These are phyloP conservation scores for Strobilomyces dryophilus DNA, from an alignment of 768 basidiomycete genomes.

Conservation along the genomic window DNA sequence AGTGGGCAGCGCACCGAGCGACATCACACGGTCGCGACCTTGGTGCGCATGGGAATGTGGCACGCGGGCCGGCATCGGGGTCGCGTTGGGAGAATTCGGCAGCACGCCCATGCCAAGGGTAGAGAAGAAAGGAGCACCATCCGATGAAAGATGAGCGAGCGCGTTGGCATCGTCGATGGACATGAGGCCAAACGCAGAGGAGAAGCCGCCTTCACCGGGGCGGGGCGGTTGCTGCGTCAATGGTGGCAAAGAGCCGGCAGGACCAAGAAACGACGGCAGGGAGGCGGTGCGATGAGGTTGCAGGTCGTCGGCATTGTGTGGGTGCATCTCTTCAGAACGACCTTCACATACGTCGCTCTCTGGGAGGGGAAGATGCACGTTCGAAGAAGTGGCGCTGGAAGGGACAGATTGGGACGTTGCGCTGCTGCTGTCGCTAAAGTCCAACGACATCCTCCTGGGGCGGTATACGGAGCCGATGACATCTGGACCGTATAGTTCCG, in stretches of 20 bases:
- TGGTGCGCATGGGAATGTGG: slow-evolving; percentile 18
- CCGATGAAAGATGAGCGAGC: slow-evolving; percentile 54
- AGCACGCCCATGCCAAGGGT: slow-evolving; percentile 22
- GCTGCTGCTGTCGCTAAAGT: slow-evolving; percentile 43
- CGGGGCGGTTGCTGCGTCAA: slow-evolving; percentile 12
- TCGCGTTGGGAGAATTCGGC: slow-evolving; percentile 42
- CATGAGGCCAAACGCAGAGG: slow-evolving; percentile 70
- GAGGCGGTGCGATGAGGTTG: slow-evolving; percentile 18
- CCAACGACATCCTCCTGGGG: slow-evolving; percentile 32
- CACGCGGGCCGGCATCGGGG: slow-evolving; percentile 41
- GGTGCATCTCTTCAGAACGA: slow-evolving; percentile 27
- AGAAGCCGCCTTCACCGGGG: slow-evolving; percentile 41
- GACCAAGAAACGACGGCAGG: slow-evolving; percentile 3
- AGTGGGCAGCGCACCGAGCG: slow-evolving; percentile 29
- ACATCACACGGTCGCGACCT: slow-evolving; percentile 22
- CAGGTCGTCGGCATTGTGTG: slow-evolving; percentile 11
- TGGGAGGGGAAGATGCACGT: slow-evolving; percentile 44
- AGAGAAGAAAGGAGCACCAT: slow-evolving; percentile 63
- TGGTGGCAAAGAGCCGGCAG: slow-evolving; percentile 5
- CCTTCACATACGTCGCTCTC: slow-evolving; percentile 27
- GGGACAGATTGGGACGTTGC: slow-evolving; percentile 41
- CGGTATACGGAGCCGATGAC: slow-evolving; percentile 26
- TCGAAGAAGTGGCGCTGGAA: slow-evolving; percentile 54
- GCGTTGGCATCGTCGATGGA: slow-evolving; percentile 70
- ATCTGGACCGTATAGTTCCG: slow-evolving; percentile 17